Percentiles rank a stretch among this genome's conserved stretches.
Evolutionary conservation across 352 stramenopile species (phyloP).

Genomic region (Phytophthora megakarya): DNA sequence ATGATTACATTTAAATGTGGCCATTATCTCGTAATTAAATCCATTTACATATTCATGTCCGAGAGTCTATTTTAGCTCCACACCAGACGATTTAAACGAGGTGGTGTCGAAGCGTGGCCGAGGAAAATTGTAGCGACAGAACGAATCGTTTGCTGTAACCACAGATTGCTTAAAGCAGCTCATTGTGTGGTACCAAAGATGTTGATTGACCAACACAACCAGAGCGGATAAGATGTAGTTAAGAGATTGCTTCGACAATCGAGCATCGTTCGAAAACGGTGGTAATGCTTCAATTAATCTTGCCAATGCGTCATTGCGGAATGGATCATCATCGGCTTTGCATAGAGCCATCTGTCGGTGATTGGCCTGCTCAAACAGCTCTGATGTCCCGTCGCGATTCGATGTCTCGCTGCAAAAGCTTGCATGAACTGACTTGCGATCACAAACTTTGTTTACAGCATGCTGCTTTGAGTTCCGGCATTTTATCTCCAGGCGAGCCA

Average conservation of each 20-base stretch:
- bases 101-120: not conserved
- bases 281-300: not conserved
- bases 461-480: not conserved
- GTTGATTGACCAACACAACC: not conserved
- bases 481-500: not conserved
- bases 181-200: slow-evolving; percentile 4
- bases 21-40: slow-evolving; percentile 13
- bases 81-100: not conserved
- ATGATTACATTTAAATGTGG: slow-evolving; percentile 9
- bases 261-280: not conserved
- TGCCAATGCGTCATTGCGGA: slow-evolving; percentile 3
- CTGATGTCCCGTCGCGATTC: not conserved
- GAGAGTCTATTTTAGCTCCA: not conserved
- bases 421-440: not conserved
- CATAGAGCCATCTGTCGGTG: not conserved
- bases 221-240: slow-evolving; percentile 5
- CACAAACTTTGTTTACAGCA: not conserved
- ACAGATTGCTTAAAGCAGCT: slow-evolving; percentile 10
- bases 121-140: slow-evolving; percentile 9
- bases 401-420: not conserved
- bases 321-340: slow-evolving; percentile 5
- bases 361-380: slow-evolving; percentile 1
- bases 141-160: not conserved
- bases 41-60: slow-evolving; percentile 11
- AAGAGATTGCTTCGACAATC: not conserved